phyloP scores from a whole-genome alignment of 169 alveolate genomes.

The Plasmodium gaboni region DNA sequence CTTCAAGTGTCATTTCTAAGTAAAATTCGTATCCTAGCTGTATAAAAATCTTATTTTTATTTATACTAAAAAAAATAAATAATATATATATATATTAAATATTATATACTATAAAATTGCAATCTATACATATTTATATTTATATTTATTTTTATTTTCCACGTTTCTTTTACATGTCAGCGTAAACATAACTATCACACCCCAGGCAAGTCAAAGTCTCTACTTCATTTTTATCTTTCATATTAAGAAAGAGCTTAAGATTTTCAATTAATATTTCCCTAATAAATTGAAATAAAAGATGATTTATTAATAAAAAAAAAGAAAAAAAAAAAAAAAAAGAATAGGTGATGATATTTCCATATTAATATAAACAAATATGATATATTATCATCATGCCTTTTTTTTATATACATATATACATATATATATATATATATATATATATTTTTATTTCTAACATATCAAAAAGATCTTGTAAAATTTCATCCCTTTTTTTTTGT shows the following conservation, averaged over 20 bases:
- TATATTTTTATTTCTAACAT: conserved; percentile 43
- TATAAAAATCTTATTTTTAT: conserved; percentile 76
- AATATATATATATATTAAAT: neutral
- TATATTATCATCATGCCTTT: neutral
- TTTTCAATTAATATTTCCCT: conserved; percentile 73
- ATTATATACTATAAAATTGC: neutral
- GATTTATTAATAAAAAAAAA: conserved; percentile 1
- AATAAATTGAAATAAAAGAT: neutral
- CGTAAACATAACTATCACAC: conserved; percentile 73
- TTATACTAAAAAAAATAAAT: conserved; percentile 29
- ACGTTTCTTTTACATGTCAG: conserved; percentile 66
- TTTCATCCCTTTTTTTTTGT: conserved; percentile 71
- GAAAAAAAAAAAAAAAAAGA: neutral
- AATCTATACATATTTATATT: neutral
- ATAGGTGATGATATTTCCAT: neutral
- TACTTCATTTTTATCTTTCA: conserved; percentile 64
- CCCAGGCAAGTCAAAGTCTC: conserved; percentile 69
- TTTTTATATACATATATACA: neutral
- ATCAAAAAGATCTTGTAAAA: conserved; percentile 75
- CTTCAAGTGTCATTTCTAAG: conserved; percentile 81
- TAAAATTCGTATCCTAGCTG: conserved; percentile 82
- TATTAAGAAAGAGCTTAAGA: conserved; percentile 45
- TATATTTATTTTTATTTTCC: neutral
- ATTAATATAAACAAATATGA: neutral
- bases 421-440: conserved; percentile 2